Evolutionary conservation across 257 asterid species (phyloP).

Genomic region (Solanum verrucosum): DNA sequence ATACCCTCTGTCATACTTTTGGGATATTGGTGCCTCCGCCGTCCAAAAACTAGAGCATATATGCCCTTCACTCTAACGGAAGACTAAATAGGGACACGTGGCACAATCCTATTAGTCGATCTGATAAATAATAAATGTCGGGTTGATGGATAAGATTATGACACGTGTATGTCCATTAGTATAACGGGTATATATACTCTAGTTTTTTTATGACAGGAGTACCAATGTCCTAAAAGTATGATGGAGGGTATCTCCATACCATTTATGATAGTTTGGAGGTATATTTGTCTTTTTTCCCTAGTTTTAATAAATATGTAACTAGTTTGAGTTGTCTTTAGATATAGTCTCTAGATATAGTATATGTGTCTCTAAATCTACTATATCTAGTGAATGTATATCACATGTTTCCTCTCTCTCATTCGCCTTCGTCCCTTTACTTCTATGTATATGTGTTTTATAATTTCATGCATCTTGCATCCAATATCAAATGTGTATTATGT

Average conservation of each 20-base stretch:
- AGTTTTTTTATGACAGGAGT: rapidly evolving
- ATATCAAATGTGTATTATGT: background rate
- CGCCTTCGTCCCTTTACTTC: rapidly evolving
- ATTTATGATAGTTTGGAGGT: background rate
- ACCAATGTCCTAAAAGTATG: no score
- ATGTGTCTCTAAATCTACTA: background rate
- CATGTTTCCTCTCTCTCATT: background rate
- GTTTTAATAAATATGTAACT: background rate
- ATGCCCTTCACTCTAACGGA: no score
- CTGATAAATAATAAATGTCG: no score
- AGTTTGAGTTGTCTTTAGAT: no score
- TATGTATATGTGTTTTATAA: background rate
- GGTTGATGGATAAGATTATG: no score
- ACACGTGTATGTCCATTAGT: no score
- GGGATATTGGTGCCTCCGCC: rapidly evolving
- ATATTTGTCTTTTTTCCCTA: rapidly evolving
- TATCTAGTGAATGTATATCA: background rate
- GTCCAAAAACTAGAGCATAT: no score
- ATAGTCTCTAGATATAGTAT: no score
- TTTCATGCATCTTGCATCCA: background rate
- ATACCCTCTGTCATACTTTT: no score
- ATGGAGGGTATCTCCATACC: rapidly evolving
- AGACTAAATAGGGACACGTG: no score
- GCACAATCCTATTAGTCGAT: rapidly evolving
- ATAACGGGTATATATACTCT: rapidly evolving